phyloP scores from a whole-genome alignment of 176 grass and related monocot genomes.

The Aegilops umbellulata region DNA sequence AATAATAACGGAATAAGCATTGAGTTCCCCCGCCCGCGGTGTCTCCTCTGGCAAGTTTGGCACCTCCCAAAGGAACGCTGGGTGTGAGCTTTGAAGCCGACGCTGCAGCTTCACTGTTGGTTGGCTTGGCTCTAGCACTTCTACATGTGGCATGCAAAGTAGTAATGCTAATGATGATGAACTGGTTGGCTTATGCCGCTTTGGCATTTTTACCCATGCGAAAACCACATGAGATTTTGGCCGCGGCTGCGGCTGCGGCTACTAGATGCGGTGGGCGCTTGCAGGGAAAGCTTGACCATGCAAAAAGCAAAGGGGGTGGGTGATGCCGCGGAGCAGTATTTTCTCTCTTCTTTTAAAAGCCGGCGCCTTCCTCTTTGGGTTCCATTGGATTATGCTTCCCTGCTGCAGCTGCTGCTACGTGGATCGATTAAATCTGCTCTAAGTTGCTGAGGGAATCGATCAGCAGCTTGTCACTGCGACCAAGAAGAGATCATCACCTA shows the following conservation, averaged over 20 bases:
- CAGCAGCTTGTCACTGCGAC: slow-evolving; percentile 2
- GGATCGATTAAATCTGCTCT: slow-evolving; percentile 14
- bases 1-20: slow-evolving; percentile 77
- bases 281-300: slow-evolving; percentile 10
- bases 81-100: slow-evolving; percentile 33
- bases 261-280: neutral
- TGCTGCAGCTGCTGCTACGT: slow-evolving; percentile 3
- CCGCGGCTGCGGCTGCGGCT: neutral
- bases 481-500: neutral
- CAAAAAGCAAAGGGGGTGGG: neutral
- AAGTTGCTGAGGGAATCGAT: slow-evolving; percentile 30
- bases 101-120: slow-evolving; percentile 28
- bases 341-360: slow-evolving; percentile 28
- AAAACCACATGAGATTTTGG: neutral
- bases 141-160: slow-evolving; percentile 19
- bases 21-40: slow-evolving; percentile 64
- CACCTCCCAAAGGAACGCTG: slow-evolving; percentile 54
- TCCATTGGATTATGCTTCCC: neutral
- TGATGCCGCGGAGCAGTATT: neutral
- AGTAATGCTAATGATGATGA: neutral
- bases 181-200: neutral
- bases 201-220: neutral
- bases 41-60: slow-evolving; percentile 89
- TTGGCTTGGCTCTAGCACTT: neutral
- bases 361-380: neutral